Evolutionary conservation across 75 land plant genomes (phyloP).

Genomic region (Picea sitchensis): DNA sequence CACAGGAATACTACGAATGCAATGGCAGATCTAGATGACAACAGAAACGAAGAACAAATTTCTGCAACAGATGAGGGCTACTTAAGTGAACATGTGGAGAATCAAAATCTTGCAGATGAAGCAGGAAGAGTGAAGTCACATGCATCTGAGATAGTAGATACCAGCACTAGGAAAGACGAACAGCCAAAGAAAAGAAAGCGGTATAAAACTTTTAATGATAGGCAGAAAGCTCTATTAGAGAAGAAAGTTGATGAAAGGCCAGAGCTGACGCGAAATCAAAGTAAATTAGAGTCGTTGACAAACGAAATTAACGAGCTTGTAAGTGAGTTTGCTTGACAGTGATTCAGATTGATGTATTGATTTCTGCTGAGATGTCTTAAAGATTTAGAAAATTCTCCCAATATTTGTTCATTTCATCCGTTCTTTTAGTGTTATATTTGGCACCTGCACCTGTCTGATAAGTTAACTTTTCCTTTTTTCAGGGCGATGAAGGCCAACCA

Average conservation of each 20-base stretch:
- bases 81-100: constrained; percentile 3
- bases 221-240: constrained; percentile 66
- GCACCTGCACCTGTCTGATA: constrained; percentile 5
- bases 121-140: constrained; percentile 11
- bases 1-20: constrained; percentile 13
- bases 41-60: too few species aligned
- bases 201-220: constrained; percentile 70
- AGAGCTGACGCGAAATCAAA: constrained; percentile 72
- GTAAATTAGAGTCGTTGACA: constrained; percentile 66
- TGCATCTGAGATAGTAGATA: constrained; percentile 40
- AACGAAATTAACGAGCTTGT: constrained; percentile 60
- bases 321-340: constrained; percentile 10
- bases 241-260: constrained; percentile 71
- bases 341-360: neutral
- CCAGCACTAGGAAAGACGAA: constrained; percentile 38
- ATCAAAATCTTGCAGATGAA: constrained; percentile 12
- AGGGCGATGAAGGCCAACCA: too few species aligned
- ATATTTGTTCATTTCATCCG: neutral
- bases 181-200: constrained; percentile 52
- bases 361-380: neutral
- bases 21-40: too few species aligned
- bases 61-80: neutral
- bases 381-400: neutral
- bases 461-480: too few species aligned
- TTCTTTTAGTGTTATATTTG: neutral